Evolutionary conservation across 257 asterid species (phyloP).

Genomic region (Euphrasia confusa): DNA sequence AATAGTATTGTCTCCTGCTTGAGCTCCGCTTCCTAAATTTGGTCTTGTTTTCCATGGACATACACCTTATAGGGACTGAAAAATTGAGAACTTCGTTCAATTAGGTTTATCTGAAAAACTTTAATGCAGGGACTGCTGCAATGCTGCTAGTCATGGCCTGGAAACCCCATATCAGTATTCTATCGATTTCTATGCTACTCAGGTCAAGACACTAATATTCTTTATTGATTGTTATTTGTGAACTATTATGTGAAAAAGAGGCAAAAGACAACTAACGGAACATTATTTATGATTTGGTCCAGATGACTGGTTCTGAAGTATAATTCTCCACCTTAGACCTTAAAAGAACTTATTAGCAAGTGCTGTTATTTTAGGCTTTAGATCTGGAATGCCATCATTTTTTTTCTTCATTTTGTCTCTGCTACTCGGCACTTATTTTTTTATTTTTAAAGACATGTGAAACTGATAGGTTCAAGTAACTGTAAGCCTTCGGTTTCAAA

Average conservation of each 20-base stretch:
- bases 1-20: conserved; percentile 1
- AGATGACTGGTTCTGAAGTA: conserved; percentile 1
- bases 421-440: conserved; percentile 11
- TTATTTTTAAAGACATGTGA: not conserved
- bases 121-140: conserved; percentile 83
- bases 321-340: conserved; percentile 13
- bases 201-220: conserved; percentile 43
- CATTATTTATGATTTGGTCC: not conserved
- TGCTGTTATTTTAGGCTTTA: conserved; percentile 2
- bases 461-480: conserved; percentile 18
- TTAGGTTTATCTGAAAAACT: conserved; percentile 20
- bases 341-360: conserved; percentile 19
- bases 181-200: conserved; percentile 68
- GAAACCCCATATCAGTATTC: conserved; percentile 66
- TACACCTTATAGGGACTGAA: conserved; percentile 13
- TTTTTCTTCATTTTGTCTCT: not conserved
- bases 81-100: conserved; percentile 7
- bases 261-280: not conserved
- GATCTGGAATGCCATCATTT: conserved; percentile 14
- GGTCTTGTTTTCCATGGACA: conserved; percentile 20
- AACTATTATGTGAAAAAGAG: conserved; percentile 9
- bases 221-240: conserved; percentile 19
- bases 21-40: not conserved
- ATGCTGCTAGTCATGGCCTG: conserved; percentile 94
- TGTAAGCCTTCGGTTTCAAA: conserved; percentile 12